Evolutionary conservation across 208 protist species (phyloP).

Genomic region (Trypanosoma boissoni): DNA sequence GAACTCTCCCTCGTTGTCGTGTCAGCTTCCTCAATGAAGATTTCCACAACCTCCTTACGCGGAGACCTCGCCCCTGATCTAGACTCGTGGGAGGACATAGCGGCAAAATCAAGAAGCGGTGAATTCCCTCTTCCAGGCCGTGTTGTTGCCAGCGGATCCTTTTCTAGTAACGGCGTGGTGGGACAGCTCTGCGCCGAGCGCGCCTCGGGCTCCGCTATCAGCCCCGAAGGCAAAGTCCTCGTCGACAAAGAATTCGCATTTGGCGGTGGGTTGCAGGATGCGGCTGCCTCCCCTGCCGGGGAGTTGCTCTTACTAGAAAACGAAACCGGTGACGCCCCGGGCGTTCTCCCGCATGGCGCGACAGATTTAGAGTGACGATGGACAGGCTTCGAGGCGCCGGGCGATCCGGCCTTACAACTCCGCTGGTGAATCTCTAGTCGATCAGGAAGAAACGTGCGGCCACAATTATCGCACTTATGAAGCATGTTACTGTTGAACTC

Average conservation of each 20-base stretch:
- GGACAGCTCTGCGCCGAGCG: too few relatives aligned
- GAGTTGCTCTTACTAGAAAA: neutral
- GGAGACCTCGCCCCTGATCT: too few relatives aligned
- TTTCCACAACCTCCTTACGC: too few relatives aligned
- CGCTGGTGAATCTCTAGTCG: conserved; percentile 84
- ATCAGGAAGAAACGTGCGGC: conserved; percentile 89
- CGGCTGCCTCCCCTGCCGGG: too few relatives aligned
- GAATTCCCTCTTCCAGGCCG: neutral
- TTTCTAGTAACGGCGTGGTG: neutral
- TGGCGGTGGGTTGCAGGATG: too few relatives aligned
- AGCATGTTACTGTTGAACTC: conserved; percentile 70
- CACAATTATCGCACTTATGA: conserved; percentile 82
- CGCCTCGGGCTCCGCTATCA: neutral
- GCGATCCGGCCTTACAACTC: conserved; percentile 75
- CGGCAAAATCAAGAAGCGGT: neutral
- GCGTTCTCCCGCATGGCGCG: neutral
- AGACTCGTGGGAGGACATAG: too few relatives aligned
- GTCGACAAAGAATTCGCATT: neutral
- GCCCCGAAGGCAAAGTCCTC: neutral
- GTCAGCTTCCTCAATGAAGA: too few relatives aligned
- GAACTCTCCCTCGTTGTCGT: too few relatives aligned
- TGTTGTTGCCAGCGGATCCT: conserved; percentile 6
- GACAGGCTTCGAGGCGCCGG: conserved; percentile 36
- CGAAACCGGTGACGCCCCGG: neutral
- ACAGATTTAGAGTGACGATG: neutral